A percentile compares a stretch with the other conserved stretches of the same genome.
These are phyloP conservation scores for Strobilomyces dryophilus DNA, from an alignment of 768 basidiomycete genomes.

Conservation along the genomic window DNA sequence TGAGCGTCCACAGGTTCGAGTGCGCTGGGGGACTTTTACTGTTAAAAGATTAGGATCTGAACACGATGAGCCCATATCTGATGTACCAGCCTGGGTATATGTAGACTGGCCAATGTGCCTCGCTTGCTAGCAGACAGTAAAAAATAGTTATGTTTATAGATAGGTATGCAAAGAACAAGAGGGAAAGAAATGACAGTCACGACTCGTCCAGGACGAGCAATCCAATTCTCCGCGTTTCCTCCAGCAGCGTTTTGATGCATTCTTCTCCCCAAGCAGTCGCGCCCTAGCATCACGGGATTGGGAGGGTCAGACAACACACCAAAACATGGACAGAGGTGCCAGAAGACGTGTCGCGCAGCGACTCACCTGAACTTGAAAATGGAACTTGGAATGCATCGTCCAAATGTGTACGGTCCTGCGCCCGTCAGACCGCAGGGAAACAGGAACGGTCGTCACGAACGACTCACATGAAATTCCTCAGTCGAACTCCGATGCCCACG, in stretches of 20 bases:
- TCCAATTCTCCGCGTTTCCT: constrained; percentile 16
- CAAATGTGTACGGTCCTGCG: constrained; percentile 14
- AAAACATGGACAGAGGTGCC: neutral
- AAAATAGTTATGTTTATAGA: neutral
- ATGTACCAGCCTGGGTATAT: too few species aligned
- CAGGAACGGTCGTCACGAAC: neutral
- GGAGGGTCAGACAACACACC: neutral
- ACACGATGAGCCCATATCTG: too few species aligned
- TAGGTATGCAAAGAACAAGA: neutral
- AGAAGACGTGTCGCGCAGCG: neutral
- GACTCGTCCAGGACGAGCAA: constrained; percentile 7
- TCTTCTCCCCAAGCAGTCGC: constrained; percentile 21
- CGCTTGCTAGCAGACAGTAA: too few species aligned
- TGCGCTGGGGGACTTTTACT: too few species aligned
- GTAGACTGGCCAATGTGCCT: too few species aligned
- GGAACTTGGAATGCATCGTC: constrained; percentile 17
- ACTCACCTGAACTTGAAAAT: constrained; percentile 11
- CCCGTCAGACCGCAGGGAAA: neutral
- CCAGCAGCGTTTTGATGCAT: constrained; percentile 9
- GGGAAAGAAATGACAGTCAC: too few species aligned
- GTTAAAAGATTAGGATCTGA: too few species aligned
- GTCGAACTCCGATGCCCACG: constrained; percentile 9
- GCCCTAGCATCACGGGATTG: constrained; percentile 12
- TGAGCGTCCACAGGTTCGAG: too few species aligned
- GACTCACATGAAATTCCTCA: constrained; percentile 8